These are phyloP conservation scores for Pharnaceum exiguum DNA, from an alignment of 148 eudicot species.

Conservation along the genomic window DNA sequence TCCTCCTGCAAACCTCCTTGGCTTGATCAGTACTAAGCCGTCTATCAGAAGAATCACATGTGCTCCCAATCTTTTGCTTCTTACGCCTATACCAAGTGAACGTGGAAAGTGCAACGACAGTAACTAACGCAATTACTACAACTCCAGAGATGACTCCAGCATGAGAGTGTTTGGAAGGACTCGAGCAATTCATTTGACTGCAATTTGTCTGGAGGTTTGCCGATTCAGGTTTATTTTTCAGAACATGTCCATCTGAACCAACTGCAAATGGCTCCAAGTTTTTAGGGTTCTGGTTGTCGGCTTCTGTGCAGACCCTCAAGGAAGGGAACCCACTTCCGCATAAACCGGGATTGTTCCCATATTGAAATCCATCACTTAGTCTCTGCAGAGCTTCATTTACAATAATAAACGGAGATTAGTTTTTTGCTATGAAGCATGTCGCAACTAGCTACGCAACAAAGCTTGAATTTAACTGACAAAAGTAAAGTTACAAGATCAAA, in stretches of 20 bases:
- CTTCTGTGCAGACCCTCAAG: conserved; percentile 45
- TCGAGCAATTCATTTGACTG: conserved; percentile 27
- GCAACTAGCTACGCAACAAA: not conserved
- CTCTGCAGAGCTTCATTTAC: conserved; percentile 54
- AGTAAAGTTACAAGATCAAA: not conserved
- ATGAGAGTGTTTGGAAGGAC: conserved; percentile 25
- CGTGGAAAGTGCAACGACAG: conserved; percentile 43
- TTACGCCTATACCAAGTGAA: conserved; percentile 62
- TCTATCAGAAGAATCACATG: conserved; percentile 38
- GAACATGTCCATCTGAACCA: conserved; percentile 33
- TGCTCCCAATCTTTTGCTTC: conserved; percentile 72
- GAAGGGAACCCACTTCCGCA: conserved; percentile 69
- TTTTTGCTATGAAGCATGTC: not conserved
- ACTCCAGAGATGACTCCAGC: conserved; percentile 43
- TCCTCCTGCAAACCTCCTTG: conserved; percentile 56
- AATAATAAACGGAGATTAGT: conserved; percentile 11
- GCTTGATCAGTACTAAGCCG: conserved; percentile 68
- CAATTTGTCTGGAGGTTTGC: conserved; percentile 47
- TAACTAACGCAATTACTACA: conserved; percentile 28
- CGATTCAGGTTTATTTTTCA: conserved; percentile 63
- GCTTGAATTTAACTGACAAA: not conserved
- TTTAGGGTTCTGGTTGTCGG: conserved; percentile 22
- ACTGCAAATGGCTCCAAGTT: conserved; percentile 65
- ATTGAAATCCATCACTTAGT: conserved; percentile 59
- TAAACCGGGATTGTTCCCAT: conserved; percentile 57